A percentile compares a stretch with the other conserved stretches of the same genome.
Conservation (phyloP, 441 rosid species). For the Eutrema salsugineum region DNA sequence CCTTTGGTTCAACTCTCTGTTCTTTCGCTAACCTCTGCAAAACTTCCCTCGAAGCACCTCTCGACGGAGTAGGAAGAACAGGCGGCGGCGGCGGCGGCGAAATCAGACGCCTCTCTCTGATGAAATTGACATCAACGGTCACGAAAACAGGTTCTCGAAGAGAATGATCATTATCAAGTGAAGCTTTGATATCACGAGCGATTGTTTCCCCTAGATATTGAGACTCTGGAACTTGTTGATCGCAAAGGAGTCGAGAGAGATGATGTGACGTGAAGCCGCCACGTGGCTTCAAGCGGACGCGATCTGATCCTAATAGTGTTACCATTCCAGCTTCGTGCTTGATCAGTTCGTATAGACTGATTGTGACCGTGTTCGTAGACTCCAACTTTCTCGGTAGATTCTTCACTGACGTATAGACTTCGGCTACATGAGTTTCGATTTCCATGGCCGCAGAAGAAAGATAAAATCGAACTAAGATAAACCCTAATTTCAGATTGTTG, state of each 20-base stretch:
- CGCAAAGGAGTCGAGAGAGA: not conserved
- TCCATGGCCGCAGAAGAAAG: not conserved
- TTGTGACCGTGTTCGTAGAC: not conserved
- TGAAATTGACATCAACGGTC: not conserved
- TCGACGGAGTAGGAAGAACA: not conserved
- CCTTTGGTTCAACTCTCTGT: not conserved
- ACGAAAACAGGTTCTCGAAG: not conserved
- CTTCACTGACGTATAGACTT: not conserved
- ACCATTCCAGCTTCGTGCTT: not conserved
- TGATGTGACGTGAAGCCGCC: not conserved
- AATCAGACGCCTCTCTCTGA: not conserved
- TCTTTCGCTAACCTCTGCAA: not conserved
- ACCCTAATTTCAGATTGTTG: not conserved
- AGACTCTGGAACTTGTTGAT: not conserved
- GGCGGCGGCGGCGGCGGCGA: not conserved
- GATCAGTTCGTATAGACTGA: not conserved
- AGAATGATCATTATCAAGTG: not conserved
- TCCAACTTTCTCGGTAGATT: not conserved
- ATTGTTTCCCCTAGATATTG: not conserved
- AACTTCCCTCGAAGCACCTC: not conserved
- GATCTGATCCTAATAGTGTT: not conserved
- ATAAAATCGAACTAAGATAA: not conserved
- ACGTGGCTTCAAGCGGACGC: not conserved
- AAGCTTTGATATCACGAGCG: not conserved
- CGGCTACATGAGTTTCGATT: not conserved